A percentile compares a stretch with the other conserved stretches of the same genome.
These are phyloP conservation scores for Penstemon davidsonii DNA, from an alignment of 257 asterid genomes.

Conservation along the genomic window DNA sequence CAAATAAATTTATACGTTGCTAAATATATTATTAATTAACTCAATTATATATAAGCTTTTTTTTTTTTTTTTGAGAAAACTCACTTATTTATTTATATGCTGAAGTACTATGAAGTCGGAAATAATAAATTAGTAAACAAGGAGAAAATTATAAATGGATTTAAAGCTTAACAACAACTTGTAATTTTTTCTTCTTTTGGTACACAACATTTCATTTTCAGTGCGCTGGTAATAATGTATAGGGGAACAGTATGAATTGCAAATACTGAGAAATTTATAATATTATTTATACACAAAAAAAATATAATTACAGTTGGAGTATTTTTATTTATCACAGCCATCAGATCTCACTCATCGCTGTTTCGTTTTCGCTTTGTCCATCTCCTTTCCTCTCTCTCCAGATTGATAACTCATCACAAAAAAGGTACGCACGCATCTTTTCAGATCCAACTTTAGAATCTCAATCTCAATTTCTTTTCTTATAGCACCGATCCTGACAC, in stretches of 20 bases:
- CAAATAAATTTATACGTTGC: too few relatives aligned
- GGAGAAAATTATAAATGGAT: too few relatives aligned
- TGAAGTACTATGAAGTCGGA: too few relatives aligned
- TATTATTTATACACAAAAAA: neutral
- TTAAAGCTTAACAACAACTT: too few relatives aligned
- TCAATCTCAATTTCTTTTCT: neutral
- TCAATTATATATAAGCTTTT: too few relatives aligned
- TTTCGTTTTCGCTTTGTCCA: neutral
- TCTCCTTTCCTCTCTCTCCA: slow-evolving; percentile 4
- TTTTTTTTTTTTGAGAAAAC: too few relatives aligned
- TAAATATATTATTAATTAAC: too few relatives aligned
- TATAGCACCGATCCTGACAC: too few relatives aligned
- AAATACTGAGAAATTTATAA: neutral
- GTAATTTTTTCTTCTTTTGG: too few relatives aligned
- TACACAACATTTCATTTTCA: neutral
- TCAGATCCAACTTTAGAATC: slow-evolving; percentile 37
- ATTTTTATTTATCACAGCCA: neutral
- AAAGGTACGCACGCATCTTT: slow-evolving; percentile 33
- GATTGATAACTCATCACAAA: slow-evolving; percentile 22
- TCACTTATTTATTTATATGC: too few relatives aligned
- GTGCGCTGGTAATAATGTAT: neutral
- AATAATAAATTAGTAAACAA: too few relatives aligned
- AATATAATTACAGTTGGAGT: neutral
- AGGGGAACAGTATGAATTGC: too few relatives aligned
- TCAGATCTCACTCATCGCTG: neutral